Conservation (phyloP, 2,329 filamentous ascomycete genomes). For the Botrytis squamosa region DNA sequence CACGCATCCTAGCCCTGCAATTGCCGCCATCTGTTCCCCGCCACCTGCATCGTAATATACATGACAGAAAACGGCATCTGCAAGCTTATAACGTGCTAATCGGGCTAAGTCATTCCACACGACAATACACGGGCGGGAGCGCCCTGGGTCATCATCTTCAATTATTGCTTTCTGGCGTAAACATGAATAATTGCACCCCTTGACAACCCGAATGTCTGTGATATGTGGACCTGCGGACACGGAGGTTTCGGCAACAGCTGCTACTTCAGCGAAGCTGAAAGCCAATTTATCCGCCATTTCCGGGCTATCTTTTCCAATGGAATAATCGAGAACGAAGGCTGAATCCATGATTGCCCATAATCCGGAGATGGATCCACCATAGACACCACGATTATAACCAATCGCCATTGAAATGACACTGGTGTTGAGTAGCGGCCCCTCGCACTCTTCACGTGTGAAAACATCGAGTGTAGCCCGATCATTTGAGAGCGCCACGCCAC, state of each 20-base stretch:
- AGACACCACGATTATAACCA: background rate
- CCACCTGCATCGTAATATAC: slow-evolving; percentile 8
- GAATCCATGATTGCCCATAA: slow-evolving; percentile 13
- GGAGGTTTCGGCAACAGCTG: background rate
- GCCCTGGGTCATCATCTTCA: background rate
- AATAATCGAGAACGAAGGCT: slow-evolving; percentile 1
- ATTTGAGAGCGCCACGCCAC: background rate
- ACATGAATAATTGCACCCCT: slow-evolving; percentile 14
- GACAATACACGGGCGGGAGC: background rate
- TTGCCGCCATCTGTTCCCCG: background rate
- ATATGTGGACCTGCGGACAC: slow-evolving; percentile 1
- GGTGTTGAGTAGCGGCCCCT: slow-evolving; percentile 4
- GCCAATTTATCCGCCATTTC: background rate
- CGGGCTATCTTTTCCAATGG: slow-evolving; percentile 1
- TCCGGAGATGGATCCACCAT: background rate
- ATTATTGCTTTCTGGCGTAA: slow-evolving; percentile 4
- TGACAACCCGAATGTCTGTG: slow-evolving; percentile 1
- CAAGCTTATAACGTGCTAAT: slow-evolving; percentile 7
- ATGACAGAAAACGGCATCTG: slow-evolving; percentile 7
- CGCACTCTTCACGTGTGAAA: background rate
- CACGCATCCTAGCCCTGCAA: background rate
- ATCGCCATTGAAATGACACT: slow-evolving; percentile 1
- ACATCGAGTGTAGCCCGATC: background rate
- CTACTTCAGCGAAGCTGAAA: background rate
- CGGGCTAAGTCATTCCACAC: slow-evolving; percentile 2